Base-by-base conservation (phyloP, 495 filamentous ascomycete genomes). In the Letharia columbiana region DNA sequence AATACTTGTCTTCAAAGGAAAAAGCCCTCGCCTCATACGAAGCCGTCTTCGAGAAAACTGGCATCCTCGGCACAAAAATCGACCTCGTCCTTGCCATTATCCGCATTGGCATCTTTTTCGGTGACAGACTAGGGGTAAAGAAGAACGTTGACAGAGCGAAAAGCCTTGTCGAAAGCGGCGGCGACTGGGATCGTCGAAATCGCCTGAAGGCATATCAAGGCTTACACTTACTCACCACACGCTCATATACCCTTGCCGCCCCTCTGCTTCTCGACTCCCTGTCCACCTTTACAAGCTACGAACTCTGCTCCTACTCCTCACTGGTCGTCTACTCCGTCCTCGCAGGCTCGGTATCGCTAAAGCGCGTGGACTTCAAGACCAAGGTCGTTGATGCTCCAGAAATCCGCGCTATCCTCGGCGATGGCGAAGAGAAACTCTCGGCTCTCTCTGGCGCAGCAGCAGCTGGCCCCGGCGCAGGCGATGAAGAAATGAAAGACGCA, bases 241-340 rank as follows among this genome's bases (percentile, higher is more conserved):
- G 94, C 56, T 91, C 91, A 61, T 92, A 97, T 80, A 88, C 86
- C 74, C 80, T 90, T 60, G 92, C 91, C 40, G 94, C 95, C 9
- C 95, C 95, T 54, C 83, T 97, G 10, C 88, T 98, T 39, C 90
- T 98, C 63, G 94, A 98, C 79, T 92, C 89, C 73, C 79, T 98
- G 66, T 96, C 92, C 35, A 98, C 94, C n/a, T 98, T 98, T 76
- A 98, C 94, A 60, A 96, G 91, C 72, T 96, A 95, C 79, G 94
- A 98, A 77, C 84, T 98, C 42, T 98, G 94, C 85, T 91, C 85
- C 67, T 98, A 98, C 80, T 93, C 91, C 56, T 87, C 87, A 39
- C 84, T 98, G 33, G 94, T 98, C 50, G 86, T 98, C 66, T 98
- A 98, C 81, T 89, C 95, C 2, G 91, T 98, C 52, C 86, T 98